phyloP scores from a whole-genome alignment of 2,329 filamentous ascomycete genomes.

The Daldinia sp. region DNA sequence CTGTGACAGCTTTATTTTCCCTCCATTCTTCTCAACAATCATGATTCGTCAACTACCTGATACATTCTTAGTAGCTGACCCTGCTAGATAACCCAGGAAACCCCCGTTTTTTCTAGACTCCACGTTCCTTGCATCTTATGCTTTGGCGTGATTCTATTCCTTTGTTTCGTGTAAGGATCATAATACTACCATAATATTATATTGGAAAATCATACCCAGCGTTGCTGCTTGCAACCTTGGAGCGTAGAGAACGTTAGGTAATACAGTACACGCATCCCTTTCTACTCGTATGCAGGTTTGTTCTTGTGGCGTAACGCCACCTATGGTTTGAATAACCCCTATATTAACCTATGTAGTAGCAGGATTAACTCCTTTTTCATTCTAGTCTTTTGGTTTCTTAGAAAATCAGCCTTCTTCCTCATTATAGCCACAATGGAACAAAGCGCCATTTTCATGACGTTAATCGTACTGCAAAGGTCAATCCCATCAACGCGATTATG shows the following conservation, averaged over 20 bases:
- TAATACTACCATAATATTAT: background rate
- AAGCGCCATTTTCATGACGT: background rate
- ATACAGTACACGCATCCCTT: background rate
- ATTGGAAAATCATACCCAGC: background rate
- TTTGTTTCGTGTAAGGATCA: background rate
- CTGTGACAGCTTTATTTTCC: too few relatives aligned
- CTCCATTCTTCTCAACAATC: too few relatives aligned
- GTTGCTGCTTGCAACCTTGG: background rate
- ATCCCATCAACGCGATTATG: background rate
- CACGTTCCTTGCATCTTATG: too few relatives aligned
- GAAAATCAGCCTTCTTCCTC: too few relatives aligned
- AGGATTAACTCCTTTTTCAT: background rate
- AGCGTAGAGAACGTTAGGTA: background rate
- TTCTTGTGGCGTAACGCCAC: background rate
- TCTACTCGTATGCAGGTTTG: background rate
- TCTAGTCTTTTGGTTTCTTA: background rate
- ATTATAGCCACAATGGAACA: too few relatives aligned
- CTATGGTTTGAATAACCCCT: background rate
- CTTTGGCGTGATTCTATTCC: too few relatives aligned
- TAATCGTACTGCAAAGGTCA: background rate
- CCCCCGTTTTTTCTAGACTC: background rate
- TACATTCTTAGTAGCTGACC: background rate
- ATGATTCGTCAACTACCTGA: too few relatives aligned
- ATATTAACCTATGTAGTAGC: background rate
- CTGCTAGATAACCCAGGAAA: background rate